Conservation (phyloP, 1,139 yeast species). For the Geotrichum fermentans region DNA sequence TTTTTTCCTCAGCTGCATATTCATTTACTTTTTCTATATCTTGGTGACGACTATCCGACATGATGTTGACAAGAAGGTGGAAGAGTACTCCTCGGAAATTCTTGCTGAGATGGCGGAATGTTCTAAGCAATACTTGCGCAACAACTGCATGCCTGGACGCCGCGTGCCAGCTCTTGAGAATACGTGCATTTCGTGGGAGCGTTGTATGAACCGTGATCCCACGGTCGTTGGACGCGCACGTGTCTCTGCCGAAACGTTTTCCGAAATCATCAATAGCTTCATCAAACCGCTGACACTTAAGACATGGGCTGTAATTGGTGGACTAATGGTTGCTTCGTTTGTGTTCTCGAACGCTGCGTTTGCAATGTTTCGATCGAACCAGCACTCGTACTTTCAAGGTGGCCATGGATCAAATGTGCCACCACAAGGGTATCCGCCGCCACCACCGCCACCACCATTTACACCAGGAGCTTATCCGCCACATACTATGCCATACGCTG, state of each 20-base stretch:
- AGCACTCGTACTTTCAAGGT: conserved; percentile 4
- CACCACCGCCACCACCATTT: conserved; percentile 5
- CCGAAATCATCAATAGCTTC: conserved; percentile 75
- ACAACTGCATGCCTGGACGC: conserved; percentile 55
- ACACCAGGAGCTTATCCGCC: neutral
- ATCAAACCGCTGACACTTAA: conserved; percentile 73
- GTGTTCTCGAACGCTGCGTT: conserved; percentile 14
- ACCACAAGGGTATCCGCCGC: neutral
- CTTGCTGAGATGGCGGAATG: conserved; percentile 67
- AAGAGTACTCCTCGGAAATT: conserved; percentile 55
- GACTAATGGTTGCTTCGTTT: conserved; percentile 36
- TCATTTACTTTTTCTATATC: conserved; percentile 51
- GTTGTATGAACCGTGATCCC: conserved; percentile 86
- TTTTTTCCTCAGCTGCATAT: conserved; percentile 49
- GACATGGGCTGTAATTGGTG: conserved; percentile 51
- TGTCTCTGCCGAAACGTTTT: conserved; percentile 76
- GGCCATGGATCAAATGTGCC: neutral
- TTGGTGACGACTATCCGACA: conserved; percentile 57
- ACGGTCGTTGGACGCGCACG: conserved; percentile 68
- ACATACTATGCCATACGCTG: neutral
- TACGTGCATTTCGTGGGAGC: conserved; percentile 71
- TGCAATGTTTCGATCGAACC: conserved; percentile 11
- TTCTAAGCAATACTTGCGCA: conserved; percentile 61
- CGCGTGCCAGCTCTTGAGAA: conserved; percentile 67
- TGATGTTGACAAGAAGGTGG: conserved; percentile 69